Base-by-base conservation (phyloP, 352 stramenopile species). In the Globisporangium rhizosaccharum region DNA sequence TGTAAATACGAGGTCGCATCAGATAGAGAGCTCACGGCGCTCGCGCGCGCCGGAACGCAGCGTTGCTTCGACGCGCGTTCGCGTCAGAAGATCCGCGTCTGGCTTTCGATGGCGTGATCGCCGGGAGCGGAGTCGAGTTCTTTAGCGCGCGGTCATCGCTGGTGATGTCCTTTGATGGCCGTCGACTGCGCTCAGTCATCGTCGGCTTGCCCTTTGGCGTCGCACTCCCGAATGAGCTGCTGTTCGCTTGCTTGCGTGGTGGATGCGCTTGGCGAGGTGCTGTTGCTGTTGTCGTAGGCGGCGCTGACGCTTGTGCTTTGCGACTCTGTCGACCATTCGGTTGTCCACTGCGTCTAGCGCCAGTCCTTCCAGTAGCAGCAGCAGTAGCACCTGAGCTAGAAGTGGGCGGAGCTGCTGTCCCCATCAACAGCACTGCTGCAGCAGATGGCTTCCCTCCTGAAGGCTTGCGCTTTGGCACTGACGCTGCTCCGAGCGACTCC, bases 351-450 rank as follows among this genome's bases (percentile, higher is more conserved):
- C 41, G 41, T 46, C 41, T 49, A 8, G 5, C 20, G 20, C 44
- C 25, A 10, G n/a, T 28, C 6, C 7, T 20, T 7, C 18, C 20
- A n/a, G n/a, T n/a, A 30, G 51, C 51, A 47, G 28, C 8, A n/a
- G 20, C 10, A 36, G 51, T 47, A 36, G 33, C 20, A 8, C n/a
- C n/a, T 1, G 51, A 45, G 8, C 0, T 47, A 14, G 18, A 6
- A 6, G 45, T 11, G 0, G 23, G 12, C 15, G 33, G 23, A 1
- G 17, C 25, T 11, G 42, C n/a, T 18, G 47, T 30, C 0, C 48
- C 58, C 58, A 66, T 62, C 15, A 69, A 46, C 18, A 66, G 17
- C 58, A 59, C 45, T 17, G 51, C 58, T 18, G 58, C 60, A 12
- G 42, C 39, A 3, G 45, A 56, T 8, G 15, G 5, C 25, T 55